Conservation (phyloP, 495 filamentous ascomycete genomes). For the Hypoxylon lienhwacheense region DNA sequence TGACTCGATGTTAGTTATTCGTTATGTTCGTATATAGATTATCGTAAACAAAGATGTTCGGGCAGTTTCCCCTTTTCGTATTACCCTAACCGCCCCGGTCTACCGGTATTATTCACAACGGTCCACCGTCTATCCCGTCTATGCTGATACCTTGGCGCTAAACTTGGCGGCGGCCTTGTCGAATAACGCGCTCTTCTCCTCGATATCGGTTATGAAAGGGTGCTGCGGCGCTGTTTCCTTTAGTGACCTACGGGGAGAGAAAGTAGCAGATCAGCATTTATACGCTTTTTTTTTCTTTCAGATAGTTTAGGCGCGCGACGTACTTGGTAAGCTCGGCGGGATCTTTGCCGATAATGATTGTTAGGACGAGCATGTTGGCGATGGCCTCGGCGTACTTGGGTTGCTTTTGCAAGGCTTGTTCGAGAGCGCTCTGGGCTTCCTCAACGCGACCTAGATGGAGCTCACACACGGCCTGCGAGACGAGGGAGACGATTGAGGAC, state of each 20-base stretch:
- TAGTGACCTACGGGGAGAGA: conserved; percentile 53
- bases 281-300: no score
- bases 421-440: conserved; percentile 84
- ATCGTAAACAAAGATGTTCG: conserved; percentile 20
- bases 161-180: conserved; percentile 80
- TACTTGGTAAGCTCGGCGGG: conserved; percentile 62
- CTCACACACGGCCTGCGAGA: conserved; percentile 89
- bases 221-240: conserved; percentile 62
- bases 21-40: conserved; percentile 20
- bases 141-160: conserved; percentile 68
- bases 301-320: conserved; percentile 21
- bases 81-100: conserved; percentile 7
- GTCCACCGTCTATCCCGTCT: conserved; percentile 6
- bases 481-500: conserved; percentile 65
- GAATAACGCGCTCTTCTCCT: conserved; percentile 77
- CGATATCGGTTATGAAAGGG: conserved; percentile 64
- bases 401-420: conserved; percentile 76
- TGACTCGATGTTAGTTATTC: conserved; percentile 1
- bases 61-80: conserved; percentile 10
- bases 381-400: conserved; percentile 70
- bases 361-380: conserved; percentile 79
- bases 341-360: conserved; percentile 72
- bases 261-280: no score
- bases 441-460: conserved; percentile 86
- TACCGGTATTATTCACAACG: conserved; percentile 13